phyloP scores from a whole-genome alignment of 164 flowering plant genomes.

The Berberis thunbergii region DNA sequence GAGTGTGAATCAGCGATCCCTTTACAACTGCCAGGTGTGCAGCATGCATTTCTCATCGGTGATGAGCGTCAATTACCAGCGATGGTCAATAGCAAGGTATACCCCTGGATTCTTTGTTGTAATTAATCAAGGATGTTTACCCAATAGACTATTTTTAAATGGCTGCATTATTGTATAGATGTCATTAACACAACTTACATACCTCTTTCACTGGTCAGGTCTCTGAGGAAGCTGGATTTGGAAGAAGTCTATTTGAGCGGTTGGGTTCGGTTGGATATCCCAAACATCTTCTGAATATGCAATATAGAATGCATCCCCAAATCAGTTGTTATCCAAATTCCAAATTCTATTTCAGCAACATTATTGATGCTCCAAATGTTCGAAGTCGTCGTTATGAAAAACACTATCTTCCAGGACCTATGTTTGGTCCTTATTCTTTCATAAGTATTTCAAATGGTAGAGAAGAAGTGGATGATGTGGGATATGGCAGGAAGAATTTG shows the following conservation, averaged over 20 bases:
- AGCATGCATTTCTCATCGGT: conserved; percentile 39
- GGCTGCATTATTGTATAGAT: background rate
- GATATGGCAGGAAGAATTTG: background rate
- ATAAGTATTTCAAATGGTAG: background rate
- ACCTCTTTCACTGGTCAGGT: background rate
- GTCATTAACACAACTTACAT: background rate
- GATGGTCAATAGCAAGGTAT: conserved; percentile 41
- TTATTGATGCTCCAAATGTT: background rate
- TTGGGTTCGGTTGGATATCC: background rate
- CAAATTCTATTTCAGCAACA: too few species aligned
- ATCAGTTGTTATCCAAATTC: background rate
- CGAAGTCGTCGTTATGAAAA: background rate
- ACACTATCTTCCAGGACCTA: background rate
- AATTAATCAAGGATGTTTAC: background rate
- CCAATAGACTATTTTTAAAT: too few species aligned
- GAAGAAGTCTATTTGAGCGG: background rate
- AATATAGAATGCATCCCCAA: background rate
- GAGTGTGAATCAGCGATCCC: conserved; percentile 52
- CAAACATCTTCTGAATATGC: background rate
- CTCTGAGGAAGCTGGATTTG: background rate
- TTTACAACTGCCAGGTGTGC: conserved; percentile 28
- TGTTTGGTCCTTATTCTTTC: too few species aligned
- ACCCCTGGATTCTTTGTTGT: background rate
- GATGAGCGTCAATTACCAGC: conserved; percentile 54
- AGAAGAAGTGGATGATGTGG: background rate